phyloP scores from a whole-genome alignment of 169 alveolate genomes.

The Theileria parva region DNA sequence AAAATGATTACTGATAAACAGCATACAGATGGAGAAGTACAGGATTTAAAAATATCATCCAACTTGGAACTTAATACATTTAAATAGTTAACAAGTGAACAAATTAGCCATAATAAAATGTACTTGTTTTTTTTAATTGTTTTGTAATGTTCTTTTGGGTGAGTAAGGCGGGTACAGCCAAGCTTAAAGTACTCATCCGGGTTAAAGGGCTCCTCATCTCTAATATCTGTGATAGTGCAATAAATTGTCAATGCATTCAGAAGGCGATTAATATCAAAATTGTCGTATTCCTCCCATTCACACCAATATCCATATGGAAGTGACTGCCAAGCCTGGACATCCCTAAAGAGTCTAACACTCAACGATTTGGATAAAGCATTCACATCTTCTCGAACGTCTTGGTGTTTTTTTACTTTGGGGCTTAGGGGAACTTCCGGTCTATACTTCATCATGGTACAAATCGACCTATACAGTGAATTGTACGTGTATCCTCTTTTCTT shows the following conservation, averaged over 20 bases:
- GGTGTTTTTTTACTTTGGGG: background rate
- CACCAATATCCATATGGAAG: slow-evolving; percentile 17
- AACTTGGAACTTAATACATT: background rate
- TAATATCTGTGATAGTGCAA: background rate
- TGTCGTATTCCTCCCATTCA: slow-evolving; percentile 32
- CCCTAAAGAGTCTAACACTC: slow-evolving; percentile 10
- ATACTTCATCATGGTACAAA: slow-evolving; percentile 3
- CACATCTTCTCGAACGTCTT: background rate
- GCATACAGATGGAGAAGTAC: background rate
- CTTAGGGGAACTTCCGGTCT: background rate
- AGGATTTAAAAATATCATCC: background rate
- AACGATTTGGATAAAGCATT: background rate
- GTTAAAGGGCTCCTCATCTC: slow-evolving; percentile 5
- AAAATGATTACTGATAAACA: background rate
- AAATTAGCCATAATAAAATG: slow-evolving; percentile 6
- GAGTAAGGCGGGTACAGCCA: slow-evolving; percentile 9
- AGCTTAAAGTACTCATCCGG: background rate
- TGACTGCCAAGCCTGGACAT: slow-evolving; percentile 20
- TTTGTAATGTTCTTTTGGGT: slow-evolving; percentile 2
- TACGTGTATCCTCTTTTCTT: background rate
- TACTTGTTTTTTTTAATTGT: background rate
- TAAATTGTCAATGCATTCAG: slow-evolving; percentile 1
- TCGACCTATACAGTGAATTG: slow-evolving; percentile 5
- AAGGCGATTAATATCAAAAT: slow-evolving; percentile 8
- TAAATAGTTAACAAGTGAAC: slow-evolving; percentile 7